Evolutionary conservation across 371 early-diverging fungal species (phyloP).

Genomic region (Mortierella sp.): DNA sequence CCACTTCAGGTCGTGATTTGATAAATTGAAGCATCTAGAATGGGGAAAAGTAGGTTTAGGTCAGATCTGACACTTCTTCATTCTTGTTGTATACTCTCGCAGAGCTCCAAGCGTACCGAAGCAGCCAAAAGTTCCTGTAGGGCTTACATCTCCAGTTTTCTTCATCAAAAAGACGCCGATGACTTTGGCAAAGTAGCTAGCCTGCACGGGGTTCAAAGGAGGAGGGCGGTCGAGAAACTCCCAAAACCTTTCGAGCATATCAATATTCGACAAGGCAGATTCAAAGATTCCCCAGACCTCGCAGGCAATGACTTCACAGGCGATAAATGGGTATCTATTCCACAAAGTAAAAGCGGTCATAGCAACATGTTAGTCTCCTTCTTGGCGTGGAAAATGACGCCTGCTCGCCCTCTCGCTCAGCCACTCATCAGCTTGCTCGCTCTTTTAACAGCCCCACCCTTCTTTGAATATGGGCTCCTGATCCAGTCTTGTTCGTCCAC

Average conservation of each 20-base stretch:
- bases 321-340: constrained; percentile 83
- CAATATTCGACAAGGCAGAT: constrained; percentile 72
- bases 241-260: constrained; percentile 86
- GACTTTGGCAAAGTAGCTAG: constrained; percentile 91
- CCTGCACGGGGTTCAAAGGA: constrained; percentile 83
- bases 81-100: background rate
- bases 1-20: constrained; percentile 68
- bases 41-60: background rate
- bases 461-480: too few species aligned
- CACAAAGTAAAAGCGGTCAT: background rate
- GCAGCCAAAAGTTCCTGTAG: background rate
- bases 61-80: background rate
- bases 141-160: constrained; percentile 79
- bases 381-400: background rate
- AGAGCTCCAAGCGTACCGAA: too few species aligned
- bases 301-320: constrained; percentile 90
- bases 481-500: background rate
- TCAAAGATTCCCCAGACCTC: constrained; percentile 90
- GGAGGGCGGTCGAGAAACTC: constrained; percentile 81
- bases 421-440: background rate
- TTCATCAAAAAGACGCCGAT: constrained; percentile 87
- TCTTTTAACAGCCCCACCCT: background rate
- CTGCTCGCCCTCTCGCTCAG: background rate
- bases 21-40: constrained; percentile 76
- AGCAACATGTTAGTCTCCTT: background rate